Evolutionary conservation across 208 protist genomes (phyloP).

Genomic region (Giardia duodenalis): DNA sequence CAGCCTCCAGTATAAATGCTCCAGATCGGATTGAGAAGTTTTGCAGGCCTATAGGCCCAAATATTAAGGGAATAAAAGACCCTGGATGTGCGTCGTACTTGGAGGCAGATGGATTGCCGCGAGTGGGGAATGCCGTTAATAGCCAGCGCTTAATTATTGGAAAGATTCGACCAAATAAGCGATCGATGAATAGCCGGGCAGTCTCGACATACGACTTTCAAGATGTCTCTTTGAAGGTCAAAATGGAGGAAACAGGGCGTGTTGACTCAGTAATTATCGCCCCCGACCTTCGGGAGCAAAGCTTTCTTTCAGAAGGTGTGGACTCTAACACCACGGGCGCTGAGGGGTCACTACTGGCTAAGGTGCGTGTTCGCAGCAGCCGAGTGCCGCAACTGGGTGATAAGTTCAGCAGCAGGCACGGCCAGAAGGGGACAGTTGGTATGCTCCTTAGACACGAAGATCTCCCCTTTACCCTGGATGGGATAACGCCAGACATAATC

Average conservation of each 20-base stretch:
- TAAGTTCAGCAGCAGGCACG: conserved; percentile 86
- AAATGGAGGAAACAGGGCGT: conserved; percentile 24
- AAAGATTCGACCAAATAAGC: neutral
- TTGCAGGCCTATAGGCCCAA: neutral
- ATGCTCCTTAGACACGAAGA: conserved; percentile 84
- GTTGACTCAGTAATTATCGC: neutral
- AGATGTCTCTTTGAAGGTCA: neutral
- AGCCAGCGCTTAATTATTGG: neutral
- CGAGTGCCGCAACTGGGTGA: conserved; percentile 84
- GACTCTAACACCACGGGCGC: neutral
- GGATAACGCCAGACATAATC: conserved; percentile 87
- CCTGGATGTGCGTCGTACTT: neutral
- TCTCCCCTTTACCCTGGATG: conserved; percentile 77
- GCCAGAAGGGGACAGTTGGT: conserved; percentile 85
- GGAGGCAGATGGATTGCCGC: neutral
- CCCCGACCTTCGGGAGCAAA: neutral
- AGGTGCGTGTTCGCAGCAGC: conserved; percentile 70
- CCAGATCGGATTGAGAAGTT: neutral
- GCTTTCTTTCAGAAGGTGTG: neutral
- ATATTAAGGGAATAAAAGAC: neutral
- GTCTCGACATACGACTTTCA: neutral
- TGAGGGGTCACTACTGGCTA: conserved; percentile 60
- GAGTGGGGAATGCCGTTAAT: neutral
- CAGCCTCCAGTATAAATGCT: neutral
- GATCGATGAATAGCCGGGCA: neutral